Base-by-base conservation (phyloP, 2,329 filamentous ascomycete genomes). In the Pyricularia grisea region DNA sequence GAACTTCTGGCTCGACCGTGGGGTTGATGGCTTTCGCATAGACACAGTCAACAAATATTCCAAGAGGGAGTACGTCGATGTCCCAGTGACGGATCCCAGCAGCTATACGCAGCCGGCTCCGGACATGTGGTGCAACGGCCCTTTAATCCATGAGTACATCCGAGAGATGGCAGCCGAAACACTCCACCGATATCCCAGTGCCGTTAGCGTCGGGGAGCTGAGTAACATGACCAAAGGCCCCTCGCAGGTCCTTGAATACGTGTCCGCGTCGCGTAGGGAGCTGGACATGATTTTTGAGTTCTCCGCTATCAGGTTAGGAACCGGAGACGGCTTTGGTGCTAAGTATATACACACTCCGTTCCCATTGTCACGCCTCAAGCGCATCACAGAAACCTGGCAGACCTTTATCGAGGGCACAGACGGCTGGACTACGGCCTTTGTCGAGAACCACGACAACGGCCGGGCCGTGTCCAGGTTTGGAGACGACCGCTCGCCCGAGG, bases 1-100 rank as follows among this genome's bases (percentile, higher is more conserved):
- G 85, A 84, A 86, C 33, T 95, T 94, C 76, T 95, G 92, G 92
- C 84, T 95, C 0, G 81, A 91, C 66, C 85, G 87, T 36, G 92
- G 91, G 2, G 88, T 91, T 0, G 87, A 90, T 65, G 90, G 90
- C 3, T 92, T 92, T 80, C 84, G 90, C n/a, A 85, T 92, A 78
- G 90, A 92, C 74, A 89, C 90, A 0, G 89, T 92, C 77, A 92
- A 92, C 77, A 85, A 90, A 78, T 90, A 91, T 75, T 89, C 86
- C 74, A 92, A 92, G 74, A 82, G 83, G 0, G 3, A 64, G 1
- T 64, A 30, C 12, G 60, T 30, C 60, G 60, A 64, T 2, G 60
- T 30, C 7, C 60, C 60, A 28, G 76, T 88, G 60, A 78, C 81
- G 6, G 81, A 87, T 67, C 76, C 79, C 4, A 79, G 78, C 5